phyloP scores from a whole-genome alignment of 345 rosid genomes.

The Syzygium aqueum region DNA sequence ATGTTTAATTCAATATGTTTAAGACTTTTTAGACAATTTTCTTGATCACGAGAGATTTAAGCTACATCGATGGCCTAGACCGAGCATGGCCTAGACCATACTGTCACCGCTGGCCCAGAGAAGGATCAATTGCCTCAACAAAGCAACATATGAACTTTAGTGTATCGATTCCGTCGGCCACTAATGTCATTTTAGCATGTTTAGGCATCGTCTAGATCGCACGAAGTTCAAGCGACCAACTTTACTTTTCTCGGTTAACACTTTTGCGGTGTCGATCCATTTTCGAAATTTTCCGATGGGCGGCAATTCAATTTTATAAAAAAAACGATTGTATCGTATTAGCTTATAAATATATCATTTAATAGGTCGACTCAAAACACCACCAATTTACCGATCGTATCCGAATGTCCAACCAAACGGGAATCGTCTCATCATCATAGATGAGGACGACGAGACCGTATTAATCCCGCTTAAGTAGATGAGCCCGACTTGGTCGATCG shows the following conservation, averaged over 20 bases:
- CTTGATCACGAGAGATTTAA: background rate
- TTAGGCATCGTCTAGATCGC: background rate
- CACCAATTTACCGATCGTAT: background rate
- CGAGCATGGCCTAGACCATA: background rate
- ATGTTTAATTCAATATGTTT: too few species aligned
- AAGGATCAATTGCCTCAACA: rapidly evolving
- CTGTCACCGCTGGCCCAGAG: rapidly evolving
- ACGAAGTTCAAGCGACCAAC: background rate
- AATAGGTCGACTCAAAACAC: rapidly evolving
- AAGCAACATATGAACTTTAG: rapidly evolving
- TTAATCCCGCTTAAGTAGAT: too few species aligned
- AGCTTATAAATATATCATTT: rapidly evolving
- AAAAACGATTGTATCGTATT: rapidly evolving
- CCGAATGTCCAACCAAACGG: rapidly evolving
- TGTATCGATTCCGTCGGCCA: background rate
- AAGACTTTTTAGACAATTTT: too few species aligned
- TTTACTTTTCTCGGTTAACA: background rate
- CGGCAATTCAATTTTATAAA: rapidly evolving
- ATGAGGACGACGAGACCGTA: too few species aligned
- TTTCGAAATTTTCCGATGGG: background rate
- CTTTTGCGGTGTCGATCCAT: rapidly evolving
- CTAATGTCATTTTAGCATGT: background rate
- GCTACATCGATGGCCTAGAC: background rate
- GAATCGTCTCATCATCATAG: background rate
- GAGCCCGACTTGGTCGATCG: too few species aligned